Conservation (phyloP, 2,329 filamentous ascomycete species). For the Stachybotrys chartarum region DNA sequence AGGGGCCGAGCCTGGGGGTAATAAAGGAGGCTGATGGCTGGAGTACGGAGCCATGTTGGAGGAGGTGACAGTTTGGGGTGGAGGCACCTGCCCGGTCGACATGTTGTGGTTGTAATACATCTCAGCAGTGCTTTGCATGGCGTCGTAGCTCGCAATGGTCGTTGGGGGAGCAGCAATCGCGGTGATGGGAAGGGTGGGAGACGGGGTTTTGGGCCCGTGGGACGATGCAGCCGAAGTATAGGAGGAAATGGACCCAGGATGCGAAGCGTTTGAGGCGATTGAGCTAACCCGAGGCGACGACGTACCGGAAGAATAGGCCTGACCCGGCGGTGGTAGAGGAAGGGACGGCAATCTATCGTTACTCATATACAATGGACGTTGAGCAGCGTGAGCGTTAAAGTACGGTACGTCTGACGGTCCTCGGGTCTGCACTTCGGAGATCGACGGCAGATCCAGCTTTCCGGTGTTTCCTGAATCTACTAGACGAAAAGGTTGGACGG, state of each 20-base stretch:
- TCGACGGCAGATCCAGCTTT: constrained; percentile 92
- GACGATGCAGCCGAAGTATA: constrained; percentile 49
- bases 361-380: constrained; percentile 58
- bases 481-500: background rate
- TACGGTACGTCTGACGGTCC: constrained; percentile 64
- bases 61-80: constrained; percentile 71
- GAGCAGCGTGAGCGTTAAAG: constrained; percentile 54
- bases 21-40: constrained; percentile 68
- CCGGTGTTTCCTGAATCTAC: constrained; percentile 48
- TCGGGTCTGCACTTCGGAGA: constrained; percentile 76
- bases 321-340: constrained; percentile 61
- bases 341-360: constrained; percentile 66
- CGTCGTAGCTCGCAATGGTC: constrained; percentile 25
- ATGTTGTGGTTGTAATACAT: constrained; percentile 83
- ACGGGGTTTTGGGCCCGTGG: constrained; percentile 69
- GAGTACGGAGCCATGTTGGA: constrained; percentile 67
- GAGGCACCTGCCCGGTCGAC: constrained; percentile 67
- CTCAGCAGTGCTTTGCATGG: constrained; percentile 74
- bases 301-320: constrained; percentile 63
- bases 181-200: constrained; percentile 55
- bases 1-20: constrained; percentile 64
- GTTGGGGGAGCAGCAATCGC: constrained; percentile 22
- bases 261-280: constrained; percentile 52
- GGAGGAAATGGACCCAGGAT: constrained; percentile 46
- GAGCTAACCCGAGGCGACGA: constrained; percentile 73